A percentile compares a stretch with the other conserved stretches of the same genome.
phyloP scores from a whole-genome alignment of 208 protist species.

The Novymonas esmeraldas region DNA sequence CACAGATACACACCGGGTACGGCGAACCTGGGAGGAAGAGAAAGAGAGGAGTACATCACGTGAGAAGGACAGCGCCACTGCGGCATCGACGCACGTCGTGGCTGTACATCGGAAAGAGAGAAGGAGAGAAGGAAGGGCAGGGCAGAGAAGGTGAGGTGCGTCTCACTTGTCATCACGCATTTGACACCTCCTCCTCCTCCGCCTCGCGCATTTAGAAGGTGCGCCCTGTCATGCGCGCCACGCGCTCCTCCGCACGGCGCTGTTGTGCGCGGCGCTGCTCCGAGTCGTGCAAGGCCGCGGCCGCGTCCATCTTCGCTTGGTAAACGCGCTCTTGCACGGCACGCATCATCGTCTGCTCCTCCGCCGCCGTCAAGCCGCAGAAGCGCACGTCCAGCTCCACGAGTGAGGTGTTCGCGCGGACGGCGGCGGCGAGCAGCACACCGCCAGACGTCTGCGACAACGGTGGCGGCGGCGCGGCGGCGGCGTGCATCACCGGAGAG shows the following conservation, averaged over 20 bases:
- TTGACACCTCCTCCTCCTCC: background rate
- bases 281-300: conserved; percentile 30
- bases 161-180: too few species aligned
- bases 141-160: too few species aligned
- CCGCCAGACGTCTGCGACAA: conserved; percentile 35
- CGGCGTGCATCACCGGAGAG: background rate
- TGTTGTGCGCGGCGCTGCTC: conserved; percentile 25
- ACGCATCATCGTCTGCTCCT: conserved; percentile 48
- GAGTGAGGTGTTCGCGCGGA: conserved; percentile 59
- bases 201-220: background rate
- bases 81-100: too few species aligned
- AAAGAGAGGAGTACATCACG: too few species aligned
- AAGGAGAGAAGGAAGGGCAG: too few species aligned
- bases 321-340: conserved; percentile 40
- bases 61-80: too few species aligned
- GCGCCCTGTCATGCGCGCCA: conserved; percentile 27
- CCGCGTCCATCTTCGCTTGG: conserved; percentile 22
- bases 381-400: conserved; percentile 64
- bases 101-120: too few species aligned
- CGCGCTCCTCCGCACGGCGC: conserved; percentile 25
- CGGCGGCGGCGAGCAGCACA: conserved; percentile 40
- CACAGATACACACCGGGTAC: background rate
- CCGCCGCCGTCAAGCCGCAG: conserved; percentile 47
- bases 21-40: too few species aligned
- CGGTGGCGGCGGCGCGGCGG: background rate